Evolutionary conservation across 257 asterid genomes (phyloP).

Genomic region (Fraxinus quadrangulata): DNA sequence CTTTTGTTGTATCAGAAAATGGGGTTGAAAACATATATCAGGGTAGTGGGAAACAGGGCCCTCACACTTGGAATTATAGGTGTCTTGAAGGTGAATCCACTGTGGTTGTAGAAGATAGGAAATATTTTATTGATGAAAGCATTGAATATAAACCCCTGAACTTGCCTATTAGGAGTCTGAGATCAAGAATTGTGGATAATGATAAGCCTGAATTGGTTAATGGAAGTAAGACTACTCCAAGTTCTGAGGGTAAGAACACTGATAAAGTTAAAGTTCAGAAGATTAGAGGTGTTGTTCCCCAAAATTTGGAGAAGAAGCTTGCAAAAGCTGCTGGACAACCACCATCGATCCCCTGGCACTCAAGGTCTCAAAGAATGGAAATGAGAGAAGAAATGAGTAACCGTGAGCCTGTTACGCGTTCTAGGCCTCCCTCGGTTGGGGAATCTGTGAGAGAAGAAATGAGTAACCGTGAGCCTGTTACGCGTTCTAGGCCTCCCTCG

Average conservation of each 20-base stretch:
- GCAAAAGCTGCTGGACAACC: slow-evolving; percentile 48
- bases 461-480: slow-evolving; percentile 22
- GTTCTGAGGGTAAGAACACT: slow-evolving; percentile 30
- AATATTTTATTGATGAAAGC: slow-evolving; percentile 33
- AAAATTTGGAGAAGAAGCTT: slow-evolving; percentile 62
- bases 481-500: slow-evolving; percentile 57
- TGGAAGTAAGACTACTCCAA: slow-evolving; percentile 16
- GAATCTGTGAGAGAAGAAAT: slow-evolving; percentile 45
- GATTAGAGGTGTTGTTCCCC: slow-evolving; percentile 52
- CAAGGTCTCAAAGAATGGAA: slow-evolving; percentile 52
- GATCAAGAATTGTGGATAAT: slow-evolving; percentile 41
- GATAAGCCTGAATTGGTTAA: slow-evolving; percentile 32
- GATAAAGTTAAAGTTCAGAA: slow-evolving; percentile 36
- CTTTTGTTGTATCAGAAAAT: slow-evolving; percentile 27
- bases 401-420: slow-evolving; percentile 32
- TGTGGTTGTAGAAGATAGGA: slow-evolving; percentile 57
- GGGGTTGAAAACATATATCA: slow-evolving; percentile 27
- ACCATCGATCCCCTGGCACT: slow-evolving; percentile 45
- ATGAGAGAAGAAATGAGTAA: slow-evolving; percentile 32
- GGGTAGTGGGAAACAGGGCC: slow-evolving; percentile 27
- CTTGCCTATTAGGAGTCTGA: slow-evolving; percentile 76
- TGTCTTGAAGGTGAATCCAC: slow-evolving; percentile 50
- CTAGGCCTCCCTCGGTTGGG: slow-evolving; percentile 61
- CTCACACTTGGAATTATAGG: slow-evolving; percentile 45
- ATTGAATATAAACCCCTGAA: slow-evolving; percentile 69